Evolutionary conservation across 768 basidiomycete species (phyloP), one percentile per base, ranked within the genome.

Genomic region (Kwoniella bestiolae): DNA sequence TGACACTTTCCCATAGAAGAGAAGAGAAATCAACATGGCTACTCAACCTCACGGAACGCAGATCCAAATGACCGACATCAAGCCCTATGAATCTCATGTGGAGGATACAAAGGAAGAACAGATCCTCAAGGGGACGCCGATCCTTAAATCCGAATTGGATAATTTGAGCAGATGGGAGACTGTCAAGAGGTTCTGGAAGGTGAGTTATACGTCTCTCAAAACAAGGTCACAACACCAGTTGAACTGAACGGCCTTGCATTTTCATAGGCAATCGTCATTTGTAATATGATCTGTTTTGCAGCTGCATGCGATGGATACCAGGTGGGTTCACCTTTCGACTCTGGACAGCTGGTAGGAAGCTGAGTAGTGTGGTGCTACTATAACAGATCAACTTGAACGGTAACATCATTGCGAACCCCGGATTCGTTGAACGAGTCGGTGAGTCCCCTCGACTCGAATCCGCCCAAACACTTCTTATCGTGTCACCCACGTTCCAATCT

Each of bases 261-360:
- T n/a, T n/a, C 0, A 18, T 26, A 67, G 66, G 67, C 67, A 34
- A 61, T 68, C 29, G 25, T 68, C 25, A 56, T 68, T 49, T 63
- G 67, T 38, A 64, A 52, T 32, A 41, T 64, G 50, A 45, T 68
- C 16, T 63, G 67, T 57, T 56, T 69, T 26, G 64, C 63, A 21
- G 63, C 68, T 26, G 68, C 63, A 18, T 59, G 58, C 12, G 68
- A 69, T 58, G 68, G 68, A n/a, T 69, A 69, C 47, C 68, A 69
- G 38, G 60, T 52, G 16, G 59, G n/a, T 23, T 12, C 5, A 21
- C n/a, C 23, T n/a, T 41, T 14, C 18, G n/a, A 47, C 34, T 25
- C 7, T 44, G 28, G 3, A 9, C 3, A 8, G 16, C 1, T 11
- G 14, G 8, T 38, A 34, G 16, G 21, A 2, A 12, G 35, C 46